Evolutionary conservation across 1,284 basidiomycete species (phyloP), one percentile per base, ranked within the genome.

Genomic region (Irpex rosettiformis): DNA sequence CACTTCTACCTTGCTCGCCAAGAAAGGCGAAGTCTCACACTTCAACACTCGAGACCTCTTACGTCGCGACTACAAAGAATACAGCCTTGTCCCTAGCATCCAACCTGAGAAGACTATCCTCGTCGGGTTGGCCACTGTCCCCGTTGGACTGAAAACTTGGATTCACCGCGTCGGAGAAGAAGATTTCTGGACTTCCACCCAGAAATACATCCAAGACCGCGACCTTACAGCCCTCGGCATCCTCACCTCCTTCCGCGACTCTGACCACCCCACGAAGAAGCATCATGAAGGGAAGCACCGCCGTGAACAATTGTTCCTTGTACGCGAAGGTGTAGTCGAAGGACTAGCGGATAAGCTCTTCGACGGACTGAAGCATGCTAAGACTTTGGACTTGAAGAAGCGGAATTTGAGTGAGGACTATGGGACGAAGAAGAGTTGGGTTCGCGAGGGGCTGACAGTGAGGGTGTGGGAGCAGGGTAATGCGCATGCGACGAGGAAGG

Each of bases 21-120:
- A 83, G 72, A 98, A 98, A 70, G 69, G 67, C 3, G 83, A 89
- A 61, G 78, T 98, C 7, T 81, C 83, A 0, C 81, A 85, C 61
- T 79, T 98, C 25, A 77, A 75, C 30, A 85, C 86, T 0, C 77
- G 82, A 52, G 93, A 98, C 66, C 83, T 98, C 27, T 80, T 98
- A 3, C 79, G 90, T 18, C 78, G 96, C 18, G 96, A 98, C 73
- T 99, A 96, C 80, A 98, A 99, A 72, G 87, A 96, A 67, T 96
- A 94, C 70, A 66, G 69, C 2, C 75, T 83, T 65, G 70, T 72
- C 2, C 80, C 82, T 0, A 66, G 71, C 18, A 77, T 74, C 74
- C 69, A 70, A 6, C 60, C 70, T 10, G 70, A 71, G 54, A 69
- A 66, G 45, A 72, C 74, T 25, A 65, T 77, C 13, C 75, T 76